Percentiles rank a stretch among this genome's conserved stretches.
Conservation (phyloP, 176 grass and related monocot genomes). For the Bromus sterilis region DNA sequence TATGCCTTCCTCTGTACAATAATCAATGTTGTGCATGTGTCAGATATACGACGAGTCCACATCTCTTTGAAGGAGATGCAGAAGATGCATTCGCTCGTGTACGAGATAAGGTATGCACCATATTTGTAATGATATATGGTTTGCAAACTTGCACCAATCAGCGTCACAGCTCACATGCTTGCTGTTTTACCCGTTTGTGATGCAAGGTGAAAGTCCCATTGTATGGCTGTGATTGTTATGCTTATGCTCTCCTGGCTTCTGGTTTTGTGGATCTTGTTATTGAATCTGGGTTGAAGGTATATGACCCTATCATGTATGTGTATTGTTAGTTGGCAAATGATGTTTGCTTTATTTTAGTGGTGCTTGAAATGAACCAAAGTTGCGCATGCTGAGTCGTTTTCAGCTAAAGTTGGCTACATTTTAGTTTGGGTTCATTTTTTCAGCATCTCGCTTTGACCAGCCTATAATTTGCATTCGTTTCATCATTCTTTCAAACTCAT, state of each 20-base stretch:
- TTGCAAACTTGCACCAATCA: background rate
- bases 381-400: background rate
- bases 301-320: background rate
- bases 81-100: slow-evolving; percentile 75
- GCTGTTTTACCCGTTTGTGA: slow-evolving; percentile 5
- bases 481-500: background rate
- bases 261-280: slow-evolving; percentile 90
- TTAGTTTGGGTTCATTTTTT: background rate
- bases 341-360: background rate
- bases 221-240: slow-evolving; percentile 98
- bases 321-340: background rate
- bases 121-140: slow-evolving; percentile 1
- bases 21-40: background rate
- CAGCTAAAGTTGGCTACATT: too few species aligned
- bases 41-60: slow-evolving; percentile 97
- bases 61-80: slow-evolving; percentile 72
- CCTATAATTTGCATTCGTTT: background rate
- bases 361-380: background rate
- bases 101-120: slow-evolving; percentile 58
- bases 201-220: slow-evolving; percentile 90
- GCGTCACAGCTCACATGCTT: background rate
- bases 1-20: background rate
- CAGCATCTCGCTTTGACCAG: background rate
- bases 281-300: slow-evolving; percentile 96
- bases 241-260: slow-evolving; percentile 92